Evolutionary conservation across 768 basidiomycete genomes (phyloP), one percentile per base, ranked within the genome.

Genomic region (Agrocybe pediades): DNA sequence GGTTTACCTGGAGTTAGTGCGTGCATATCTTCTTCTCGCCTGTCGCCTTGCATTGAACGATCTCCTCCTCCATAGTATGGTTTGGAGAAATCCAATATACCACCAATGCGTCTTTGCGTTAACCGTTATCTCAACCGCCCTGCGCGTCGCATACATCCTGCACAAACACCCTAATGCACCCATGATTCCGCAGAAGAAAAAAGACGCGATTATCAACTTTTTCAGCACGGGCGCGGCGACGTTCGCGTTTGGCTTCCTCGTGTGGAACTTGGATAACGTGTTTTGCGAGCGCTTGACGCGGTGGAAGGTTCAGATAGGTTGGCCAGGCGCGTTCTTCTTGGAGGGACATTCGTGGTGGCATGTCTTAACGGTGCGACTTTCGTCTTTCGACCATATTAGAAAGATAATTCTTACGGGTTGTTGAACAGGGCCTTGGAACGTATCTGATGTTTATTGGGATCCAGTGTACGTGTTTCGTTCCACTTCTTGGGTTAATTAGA

Each of bases 321-420:
- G 85, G 85, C 87, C 87, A 7, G 53, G 65, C 11, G 86, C 86
- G 6, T 88, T 89, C 62, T 55, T 87, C 19, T 67, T 89, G 7
- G 87, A 89, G 72, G 86, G 86, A 9, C 87, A 89, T 60, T 81
- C 86, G 9, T 88, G 86, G 86, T 89, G 86, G 86, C 87, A 88
- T 68, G 60, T 87, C 25, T 68, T 88, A 15, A 87, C 86, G 13
- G 85, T 84, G 55, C 58, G 80, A 57, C 44, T 46, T 7, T 33
- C 39, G 20, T 54, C 13, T 27, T 44, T 15, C 15, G 6, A 15
- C 29, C 29, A 4, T 25, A 6, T 7, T 15, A 43, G 4, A 29
- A 9, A n/a, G 21, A 6, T 41, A 13, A 16, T 46, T 45, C 23
- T 20, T 15, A 16, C 51, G 17, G 9, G 3, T 21, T 20, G 23